Evolutionary conservation across 768 basidiomycete species (phyloP).

Genomic region (Psilocybe cubensis): DNA sequence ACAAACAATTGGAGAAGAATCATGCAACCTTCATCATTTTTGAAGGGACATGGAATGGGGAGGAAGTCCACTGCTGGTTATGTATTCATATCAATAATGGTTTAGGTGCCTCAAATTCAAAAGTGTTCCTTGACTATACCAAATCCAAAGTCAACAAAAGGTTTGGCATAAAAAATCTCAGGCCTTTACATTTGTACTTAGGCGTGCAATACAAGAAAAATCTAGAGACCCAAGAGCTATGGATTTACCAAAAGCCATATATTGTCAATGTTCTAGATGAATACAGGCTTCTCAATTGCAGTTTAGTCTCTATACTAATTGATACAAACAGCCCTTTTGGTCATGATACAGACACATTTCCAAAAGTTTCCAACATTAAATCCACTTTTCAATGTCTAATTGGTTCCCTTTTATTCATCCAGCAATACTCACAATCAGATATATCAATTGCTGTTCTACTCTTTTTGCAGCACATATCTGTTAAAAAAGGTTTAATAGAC

Average conservation of each 20-base stretch:
- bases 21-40: conserved; percentile 20
- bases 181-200: conserved; percentile 25
- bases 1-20: conserved; percentile 19
- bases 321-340: conserved; percentile 28
- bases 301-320: conserved; percentile 20
- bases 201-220: conserved; percentile 20
- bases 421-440: conserved; percentile 38
- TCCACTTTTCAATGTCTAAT: conserved; percentile 31
- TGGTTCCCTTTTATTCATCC: conserved; percentile 25
- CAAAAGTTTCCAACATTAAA: conserved; percentile 13
- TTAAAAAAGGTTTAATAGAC: too few species aligned
- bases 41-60: not conserved
- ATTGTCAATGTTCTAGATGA: not conserved
- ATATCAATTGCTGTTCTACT: conserved; percentile 38
- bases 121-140: conserved; percentile 6
- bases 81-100: conserved; percentile 29
- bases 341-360: conserved; percentile 33
- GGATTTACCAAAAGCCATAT: conserved; percentile 32
- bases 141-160: conserved; percentile 13
- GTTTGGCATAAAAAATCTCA: conserved; percentile 26
- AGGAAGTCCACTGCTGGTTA: conserved; percentile 10
- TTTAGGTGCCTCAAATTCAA: conserved; percentile 14
- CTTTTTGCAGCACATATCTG: conserved; percentile 34
- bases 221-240: conserved; percentile 20
- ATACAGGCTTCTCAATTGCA: not conserved